Conservation (phyloP, 495 filamentous ascomycete species). For the Penicillium salamii region DNA sequence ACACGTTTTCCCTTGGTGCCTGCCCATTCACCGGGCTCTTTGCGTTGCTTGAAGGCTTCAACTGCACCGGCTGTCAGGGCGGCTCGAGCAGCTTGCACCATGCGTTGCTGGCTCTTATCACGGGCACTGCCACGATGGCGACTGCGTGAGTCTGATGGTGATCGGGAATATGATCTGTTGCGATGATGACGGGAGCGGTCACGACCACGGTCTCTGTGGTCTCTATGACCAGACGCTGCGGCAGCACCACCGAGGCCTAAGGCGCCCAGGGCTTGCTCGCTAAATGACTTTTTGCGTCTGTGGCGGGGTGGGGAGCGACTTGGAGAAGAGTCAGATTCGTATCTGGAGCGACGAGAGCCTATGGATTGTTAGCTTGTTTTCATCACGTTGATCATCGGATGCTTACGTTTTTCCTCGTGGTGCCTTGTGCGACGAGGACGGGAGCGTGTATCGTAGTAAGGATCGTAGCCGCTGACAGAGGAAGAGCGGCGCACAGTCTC, state of each 20-base stretch:
- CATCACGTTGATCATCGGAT: not conserved
- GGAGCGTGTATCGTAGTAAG: slow-evolving; percentile 52
- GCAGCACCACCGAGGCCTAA: slow-evolving; percentile 63
- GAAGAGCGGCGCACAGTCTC: slow-evolving; percentile 38
- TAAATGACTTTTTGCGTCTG: slow-evolving; percentile 65
- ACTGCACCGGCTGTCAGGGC: slow-evolving; percentile 82
- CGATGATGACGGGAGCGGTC: slow-evolving; percentile 41
- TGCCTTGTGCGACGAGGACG: slow-evolving; percentile 50
- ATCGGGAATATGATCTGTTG: slow-evolving; percentile 53
- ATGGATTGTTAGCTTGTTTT: not conserved
- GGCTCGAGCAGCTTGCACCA: slow-evolving; percentile 82
- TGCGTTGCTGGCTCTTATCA: slow-evolving; percentile 57
- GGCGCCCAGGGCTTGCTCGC: slow-evolving; percentile 64
- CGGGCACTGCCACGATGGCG: slow-evolving; percentile 28
- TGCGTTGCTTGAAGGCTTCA: slow-evolving; percentile 83
- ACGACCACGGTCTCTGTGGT: slow-evolving; percentile 17
- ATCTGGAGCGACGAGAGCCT: slow-evolving; percentile 40
- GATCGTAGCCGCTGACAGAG: slow-evolving; percentile 43
- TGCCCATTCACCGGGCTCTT: slow-evolving; percentile 78
- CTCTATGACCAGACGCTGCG: slow-evolving; percentile 15
- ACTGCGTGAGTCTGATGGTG: slow-evolving; percentile 48
- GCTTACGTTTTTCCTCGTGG: slow-evolving; percentile 49
- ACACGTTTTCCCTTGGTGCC: slow-evolving; percentile 85
- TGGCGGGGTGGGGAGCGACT: slow-evolving; percentile 42
- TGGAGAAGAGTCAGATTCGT: slow-evolving; percentile 37